Percentiles rank a stretch among this genome's conserved stretches.
Evolutionary conservation across 331 rosid species (phyloP).

Genomic region (Telfairia occidentalis): DNA sequence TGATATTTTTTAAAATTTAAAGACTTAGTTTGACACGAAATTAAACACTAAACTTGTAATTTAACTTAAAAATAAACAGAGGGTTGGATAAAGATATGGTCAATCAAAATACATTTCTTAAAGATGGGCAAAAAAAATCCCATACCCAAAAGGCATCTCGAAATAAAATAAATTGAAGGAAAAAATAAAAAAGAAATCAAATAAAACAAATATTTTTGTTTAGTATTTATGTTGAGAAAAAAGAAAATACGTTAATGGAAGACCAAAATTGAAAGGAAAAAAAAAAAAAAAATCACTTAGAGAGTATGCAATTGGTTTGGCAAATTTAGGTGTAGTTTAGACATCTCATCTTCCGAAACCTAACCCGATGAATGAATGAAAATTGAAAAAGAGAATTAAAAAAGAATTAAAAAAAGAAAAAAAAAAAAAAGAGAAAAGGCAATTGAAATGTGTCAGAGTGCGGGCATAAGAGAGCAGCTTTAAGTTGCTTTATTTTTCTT

Average conservation of each 20-base stretch:
- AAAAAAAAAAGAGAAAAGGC: neutral
- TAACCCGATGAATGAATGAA: slow-evolving; percentile 1
- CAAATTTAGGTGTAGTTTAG: neutral
- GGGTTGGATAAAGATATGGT: no score
- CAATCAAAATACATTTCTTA: no score
- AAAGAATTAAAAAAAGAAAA: neutral
- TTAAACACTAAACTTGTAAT: no score
- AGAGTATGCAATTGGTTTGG: neutral
- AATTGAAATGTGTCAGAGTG: slow-evolving; percentile 35
- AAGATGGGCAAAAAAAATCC: no score
- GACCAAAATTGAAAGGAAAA: neutral
- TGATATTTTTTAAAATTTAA: no score
- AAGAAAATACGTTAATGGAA: neutral
- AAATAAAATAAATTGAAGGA: no score
- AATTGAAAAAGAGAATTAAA: neutral
- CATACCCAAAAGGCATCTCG: no score
- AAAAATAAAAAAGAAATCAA: neutral
- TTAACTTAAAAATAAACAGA: no score
- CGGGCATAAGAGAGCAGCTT: slow-evolving; percentile 39
- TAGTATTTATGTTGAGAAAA: neutral
- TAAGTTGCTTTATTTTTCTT: slow-evolving; percentile 41
- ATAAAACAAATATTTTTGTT: neutral
- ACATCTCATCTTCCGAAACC: neutral
- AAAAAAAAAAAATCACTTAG: neutral
- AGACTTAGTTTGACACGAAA: no score